These are phyloP conservation scores for Oidiodendron maius DNA, from an alignment of 495 filamentous ascomycete species.

Conservation along the genomic window DNA sequence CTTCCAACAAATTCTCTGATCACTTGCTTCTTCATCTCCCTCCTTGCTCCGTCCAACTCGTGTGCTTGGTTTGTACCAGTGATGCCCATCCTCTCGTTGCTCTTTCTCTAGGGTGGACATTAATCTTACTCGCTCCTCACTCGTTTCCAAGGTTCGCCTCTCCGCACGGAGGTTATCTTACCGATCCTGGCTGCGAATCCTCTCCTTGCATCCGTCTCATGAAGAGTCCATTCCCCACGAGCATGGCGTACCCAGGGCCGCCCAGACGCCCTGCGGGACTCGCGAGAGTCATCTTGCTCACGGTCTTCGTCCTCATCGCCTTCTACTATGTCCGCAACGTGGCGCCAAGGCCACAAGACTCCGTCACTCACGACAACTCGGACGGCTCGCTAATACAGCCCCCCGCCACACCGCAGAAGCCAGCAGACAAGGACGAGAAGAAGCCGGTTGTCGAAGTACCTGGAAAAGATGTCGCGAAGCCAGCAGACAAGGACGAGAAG, in stretches of 20 bases:
- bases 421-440: background rate
- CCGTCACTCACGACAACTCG: too few relatives aligned
- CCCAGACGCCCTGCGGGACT: conserved; percentile 14
- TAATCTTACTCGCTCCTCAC: too few relatives aligned
- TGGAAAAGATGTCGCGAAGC: background rate
- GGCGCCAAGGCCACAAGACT: background rate
- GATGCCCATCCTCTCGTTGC: too few relatives aligned
- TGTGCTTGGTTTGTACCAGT: too few relatives aligned
- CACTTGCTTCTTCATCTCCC: too few relatives aligned
- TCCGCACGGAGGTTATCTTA: too few relatives aligned
- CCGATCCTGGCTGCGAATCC: too few relatives aligned
- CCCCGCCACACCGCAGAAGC: background rate
- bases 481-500: background rate
- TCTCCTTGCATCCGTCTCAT: too few relatives aligned
- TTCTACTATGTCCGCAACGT: conserved; percentile 12
- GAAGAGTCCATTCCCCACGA: conserved; percentile 16
- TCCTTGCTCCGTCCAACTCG: too few relatives aligned
- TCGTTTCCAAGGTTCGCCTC: too few relatives aligned
- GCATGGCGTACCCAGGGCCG: conserved; percentile 18
- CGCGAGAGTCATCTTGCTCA: conserved; percentile 8
- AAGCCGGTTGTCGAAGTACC: background rate
- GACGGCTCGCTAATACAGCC: background rate
- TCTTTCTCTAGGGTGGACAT: too few relatives aligned
- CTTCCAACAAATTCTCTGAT: too few relatives aligned
- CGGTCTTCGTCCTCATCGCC: conserved; percentile 3